A percentile compares a stretch with the other conserved stretches of the same genome.
These are phyloP conservation scores for Platanus orientalis DNA, from an alignment of 164 flowering plant genomes.

Conservation along the genomic window DNA sequence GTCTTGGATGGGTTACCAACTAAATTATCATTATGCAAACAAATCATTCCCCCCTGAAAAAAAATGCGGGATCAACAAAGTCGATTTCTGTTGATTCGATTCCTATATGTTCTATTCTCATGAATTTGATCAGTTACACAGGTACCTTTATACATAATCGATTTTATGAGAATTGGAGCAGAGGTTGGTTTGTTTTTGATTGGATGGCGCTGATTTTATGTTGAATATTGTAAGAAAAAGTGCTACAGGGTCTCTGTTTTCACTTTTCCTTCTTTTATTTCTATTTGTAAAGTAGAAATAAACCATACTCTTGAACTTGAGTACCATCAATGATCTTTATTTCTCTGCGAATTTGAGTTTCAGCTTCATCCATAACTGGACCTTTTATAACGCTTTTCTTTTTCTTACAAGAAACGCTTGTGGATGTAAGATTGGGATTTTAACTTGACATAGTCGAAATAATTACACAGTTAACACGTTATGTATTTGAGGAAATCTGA, in stretches of 20 bases:
- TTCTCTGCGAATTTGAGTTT: not conserved
- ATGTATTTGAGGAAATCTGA: not conserved
- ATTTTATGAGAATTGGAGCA: no score
- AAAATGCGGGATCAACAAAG: not conserved
- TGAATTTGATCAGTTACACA: not conserved
- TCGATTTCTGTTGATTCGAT: not conserved
- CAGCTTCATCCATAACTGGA: not conserved
- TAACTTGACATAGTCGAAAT: not conserved
- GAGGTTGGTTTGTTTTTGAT: no score
- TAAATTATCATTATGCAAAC: no score
- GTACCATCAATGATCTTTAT: not conserved
- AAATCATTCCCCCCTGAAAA: no score
- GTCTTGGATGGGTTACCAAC: no score
- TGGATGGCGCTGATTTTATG: no score
- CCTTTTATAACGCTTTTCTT: no score
- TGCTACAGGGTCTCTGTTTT: not conserved
- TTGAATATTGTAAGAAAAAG: no score
- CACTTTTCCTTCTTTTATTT: not conserved
- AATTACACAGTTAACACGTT: not conserved
- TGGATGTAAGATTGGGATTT: not conserved
- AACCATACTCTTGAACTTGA: not conserved
- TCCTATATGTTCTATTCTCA: not conserved
- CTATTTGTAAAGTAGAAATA: not conserved
- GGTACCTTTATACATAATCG: not conserved
- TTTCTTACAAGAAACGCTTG: not conserved